Percentiles rank a stretch among this genome's conserved stretches.
phyloP scores from a whole-genome alignment of 1,139 yeast genomes.

The Nakaseomyces uthaithaninus region DNA sequence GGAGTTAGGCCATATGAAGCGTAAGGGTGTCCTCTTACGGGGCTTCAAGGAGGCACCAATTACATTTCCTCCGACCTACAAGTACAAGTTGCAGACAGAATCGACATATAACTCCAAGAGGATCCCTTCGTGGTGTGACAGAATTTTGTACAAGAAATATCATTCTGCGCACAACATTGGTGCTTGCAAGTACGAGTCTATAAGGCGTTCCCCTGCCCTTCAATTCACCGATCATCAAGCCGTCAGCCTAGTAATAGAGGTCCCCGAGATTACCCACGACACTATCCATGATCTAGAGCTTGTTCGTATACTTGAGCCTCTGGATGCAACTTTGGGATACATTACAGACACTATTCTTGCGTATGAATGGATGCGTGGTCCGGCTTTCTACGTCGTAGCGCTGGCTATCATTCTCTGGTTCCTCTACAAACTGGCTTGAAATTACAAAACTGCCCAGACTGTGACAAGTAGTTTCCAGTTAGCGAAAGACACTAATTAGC shows the following conservation, averaged over 20 bases:
- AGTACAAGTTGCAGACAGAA: slow-evolving; percentile 40
- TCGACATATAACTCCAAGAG: slow-evolving; percentile 45
- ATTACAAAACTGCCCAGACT: too few species aligned
- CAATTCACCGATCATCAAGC: slow-evolving; percentile 34
- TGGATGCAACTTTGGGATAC: slow-evolving; percentile 2
- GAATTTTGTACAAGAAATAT: slow-evolving; percentile 56
- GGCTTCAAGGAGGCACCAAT: slow-evolving; percentile 61
- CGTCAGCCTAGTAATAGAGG: slow-evolving; percentile 24
- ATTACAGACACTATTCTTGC: slow-evolving; percentile 1
- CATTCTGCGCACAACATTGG: slow-evolving; percentile 11
- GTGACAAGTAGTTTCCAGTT: too few species aligned
- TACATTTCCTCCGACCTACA: slow-evolving; percentile 68
- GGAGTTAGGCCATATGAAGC: slow-evolving; percentile 46
- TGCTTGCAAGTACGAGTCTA: slow-evolving; percentile 20
- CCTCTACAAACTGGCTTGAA: background rate
- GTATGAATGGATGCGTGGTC: slow-evolving; percentile 6
- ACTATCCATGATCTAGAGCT: slow-evolving; percentile 5
- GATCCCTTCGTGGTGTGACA: slow-evolving; percentile 84
- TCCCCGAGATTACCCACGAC: slow-evolving; percentile 13
- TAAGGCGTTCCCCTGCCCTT: slow-evolving; percentile 19
- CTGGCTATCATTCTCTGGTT: background rate
- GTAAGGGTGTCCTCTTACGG: slow-evolving; percentile 41
- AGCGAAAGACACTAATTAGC: background rate
- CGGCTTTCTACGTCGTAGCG: background rate
- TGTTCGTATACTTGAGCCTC: slow-evolving; percentile 5